Conservation (phyloP, 352 stramenopile genomes). For the Globisporangium acanthophoron region DNA sequence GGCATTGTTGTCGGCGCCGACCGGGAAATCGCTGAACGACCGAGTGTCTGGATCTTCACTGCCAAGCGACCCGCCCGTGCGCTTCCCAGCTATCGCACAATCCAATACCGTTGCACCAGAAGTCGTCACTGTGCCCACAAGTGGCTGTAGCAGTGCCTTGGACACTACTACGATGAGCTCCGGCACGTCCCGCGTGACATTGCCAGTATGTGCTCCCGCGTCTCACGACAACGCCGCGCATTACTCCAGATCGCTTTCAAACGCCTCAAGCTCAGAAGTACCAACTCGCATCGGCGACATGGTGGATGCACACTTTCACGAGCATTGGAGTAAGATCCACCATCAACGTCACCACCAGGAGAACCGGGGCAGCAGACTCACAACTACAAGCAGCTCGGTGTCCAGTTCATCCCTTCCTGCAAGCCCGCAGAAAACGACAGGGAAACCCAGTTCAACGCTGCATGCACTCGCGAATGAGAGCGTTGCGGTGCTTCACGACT, state of each 20-base stretch:
- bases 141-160: background rate
- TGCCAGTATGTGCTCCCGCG: slow-evolving; percentile 18
- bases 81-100: slow-evolving; percentile 25
- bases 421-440: background rate
- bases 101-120: background rate
- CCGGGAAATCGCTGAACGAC: slow-evolving; percentile 1
- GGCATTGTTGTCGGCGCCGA: background rate
- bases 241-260: background rate
- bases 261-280: background rate
- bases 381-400: background rate
- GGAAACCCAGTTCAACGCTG: background rate
- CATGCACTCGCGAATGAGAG: slow-evolving; percentile 12
- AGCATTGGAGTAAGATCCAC: slow-evolving; percentile 20
- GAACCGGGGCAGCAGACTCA: background rate
- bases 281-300: slow-evolving; percentile 30
- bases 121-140: background rate
- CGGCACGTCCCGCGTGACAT: slow-evolving; percentile 11
- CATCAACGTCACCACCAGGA: slow-evolving; percentile 9
- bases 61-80: slow-evolving; percentile 10
- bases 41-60: slow-evolving; percentile 1
- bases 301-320: slow-evolving; percentile 35
- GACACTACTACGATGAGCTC: background rate
- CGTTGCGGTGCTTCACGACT: slow-evolving; percentile 42
- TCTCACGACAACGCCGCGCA: background rate
- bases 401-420: background rate